These are phyloP conservation scores for Coemansia sp. DNA, from an alignment of 192 early-diverging fungal species.

Conservation along the genomic window DNA sequence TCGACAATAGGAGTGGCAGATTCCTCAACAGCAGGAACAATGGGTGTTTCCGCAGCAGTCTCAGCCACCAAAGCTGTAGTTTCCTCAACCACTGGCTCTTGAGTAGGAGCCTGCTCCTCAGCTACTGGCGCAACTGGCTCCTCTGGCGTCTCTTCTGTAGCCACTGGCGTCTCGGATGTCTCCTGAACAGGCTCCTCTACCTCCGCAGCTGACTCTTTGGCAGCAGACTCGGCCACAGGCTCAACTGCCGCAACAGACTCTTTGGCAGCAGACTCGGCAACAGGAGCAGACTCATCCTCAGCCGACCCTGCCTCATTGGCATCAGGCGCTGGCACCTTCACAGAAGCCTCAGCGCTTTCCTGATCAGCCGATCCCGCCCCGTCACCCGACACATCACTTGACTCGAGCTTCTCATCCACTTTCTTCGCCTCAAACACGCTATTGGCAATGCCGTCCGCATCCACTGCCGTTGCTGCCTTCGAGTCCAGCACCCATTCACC, in stretches of 20 bases:
- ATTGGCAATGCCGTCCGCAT: constrained; percentile 39
- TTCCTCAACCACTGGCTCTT: constrained; percentile 10
- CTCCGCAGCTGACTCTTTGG: constrained; percentile 5
- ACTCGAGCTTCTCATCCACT: constrained; percentile 14
- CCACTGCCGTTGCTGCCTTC: constrained; percentile 19
- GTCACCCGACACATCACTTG: constrained; percentile 9
- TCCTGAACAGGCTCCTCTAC: background rate
- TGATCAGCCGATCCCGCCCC: constrained; percentile 6
- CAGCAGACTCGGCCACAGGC: background rate
- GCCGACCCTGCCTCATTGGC: constrained; percentile 6
- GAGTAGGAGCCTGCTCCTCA: background rate
- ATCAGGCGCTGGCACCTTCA: background rate
- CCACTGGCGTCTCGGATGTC: background rate
- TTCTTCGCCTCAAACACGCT: constrained; percentile 21
- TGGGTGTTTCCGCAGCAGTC: background rate
- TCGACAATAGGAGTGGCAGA: background rate
- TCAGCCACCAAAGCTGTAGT: background rate
- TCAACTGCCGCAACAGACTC: background rate
- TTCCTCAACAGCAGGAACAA: background rate
- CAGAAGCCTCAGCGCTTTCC: background rate
- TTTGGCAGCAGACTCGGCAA: background rate
- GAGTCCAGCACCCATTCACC: constrained; percentile 46
- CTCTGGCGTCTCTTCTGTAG: background rate
- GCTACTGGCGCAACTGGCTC: background rate
- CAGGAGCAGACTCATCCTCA: background rate